Evolutionary conservation across 306 rosid genomes (phyloP), one percentile per base, ranked within the genome.

Genomic region (Datisca glomerata): DNA sequence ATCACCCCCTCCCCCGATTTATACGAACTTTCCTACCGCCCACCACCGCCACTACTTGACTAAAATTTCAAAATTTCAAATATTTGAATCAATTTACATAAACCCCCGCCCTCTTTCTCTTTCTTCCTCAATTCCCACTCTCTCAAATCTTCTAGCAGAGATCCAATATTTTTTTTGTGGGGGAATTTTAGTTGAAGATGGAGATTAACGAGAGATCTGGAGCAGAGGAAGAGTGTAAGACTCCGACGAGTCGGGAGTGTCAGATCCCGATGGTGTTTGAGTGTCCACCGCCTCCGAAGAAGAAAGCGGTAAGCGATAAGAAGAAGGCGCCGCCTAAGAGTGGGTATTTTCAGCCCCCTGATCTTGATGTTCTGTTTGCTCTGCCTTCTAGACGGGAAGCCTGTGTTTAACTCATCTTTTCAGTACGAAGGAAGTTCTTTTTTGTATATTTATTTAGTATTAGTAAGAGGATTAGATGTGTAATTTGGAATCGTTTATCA

Each of bases 241-340:
- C 92, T 3, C 95, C 95, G 7, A 79, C 59, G 81, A 16, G 65
- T 34, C 2, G 64, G 18, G 67, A 76, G 50, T 63, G 62, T 31
- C 69, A 59, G 67, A 79, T 85, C 53, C 86, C 84, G 25, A 52
- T 47, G 11, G 32, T 9, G 16, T 41, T 21, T 8, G 41, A 49
- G 12, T 85, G 86, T 41, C 95, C 86, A 0, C 70, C 94, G 24
- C 79, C 92, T 21, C 93, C 81, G 20, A 70, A 64, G 78, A 85
- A 80, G 76, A 84, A 80, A 51, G 36, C 71, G 9, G 43, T 37
- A 0, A 23, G 45, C 12, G 69, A 65, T 33, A 65, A 43, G 42
- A 55, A 69, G 39, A 56, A 37, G 18, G 57, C 59, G 2, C 86
- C 79, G 4, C 93, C 79, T 0, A 71, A 61, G 59, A 74, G 66